A percentile compares a stretch with the other conserved stretches of the same genome.
Evolutionary conservation across 352 stramenopile genomes (phyloP).

Genomic region (Ophiocytium majus): DNA sequence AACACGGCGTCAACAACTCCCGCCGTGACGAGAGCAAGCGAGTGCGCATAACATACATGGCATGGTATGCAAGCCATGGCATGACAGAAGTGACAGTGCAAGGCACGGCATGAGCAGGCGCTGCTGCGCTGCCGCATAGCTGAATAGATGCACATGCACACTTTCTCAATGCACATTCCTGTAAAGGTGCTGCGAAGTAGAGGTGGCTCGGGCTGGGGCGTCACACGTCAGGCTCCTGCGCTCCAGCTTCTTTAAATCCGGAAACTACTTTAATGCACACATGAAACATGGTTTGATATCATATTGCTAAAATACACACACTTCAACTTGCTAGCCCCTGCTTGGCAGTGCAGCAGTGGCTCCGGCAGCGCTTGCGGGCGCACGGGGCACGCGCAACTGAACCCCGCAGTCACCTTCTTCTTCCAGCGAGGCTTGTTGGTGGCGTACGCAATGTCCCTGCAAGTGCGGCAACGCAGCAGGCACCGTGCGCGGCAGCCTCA

Average conservation of each 20-base stretch:
- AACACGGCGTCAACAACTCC: neutral
- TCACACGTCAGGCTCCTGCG: no score
- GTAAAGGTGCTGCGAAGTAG: no score
- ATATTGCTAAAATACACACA: neutral
- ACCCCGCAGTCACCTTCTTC: constrained; percentile 39
- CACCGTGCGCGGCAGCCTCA: neutral
- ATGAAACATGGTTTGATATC: neutral
- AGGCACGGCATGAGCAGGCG: neutral
- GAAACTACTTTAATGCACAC: neutral
- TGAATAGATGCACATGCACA: neutral
- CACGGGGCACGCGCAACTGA: neutral
- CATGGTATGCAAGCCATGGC: neutral
- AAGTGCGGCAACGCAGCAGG: neutral
- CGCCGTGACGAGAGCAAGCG: constrained; percentile 15
- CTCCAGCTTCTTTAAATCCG: no score
- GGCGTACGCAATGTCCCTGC: constrained; percentile 39
- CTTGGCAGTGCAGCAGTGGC: neutral
- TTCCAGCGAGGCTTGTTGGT: constrained; percentile 53
- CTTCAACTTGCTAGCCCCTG: neutral
- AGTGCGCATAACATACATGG: neutral
- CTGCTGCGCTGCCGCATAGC: neutral
- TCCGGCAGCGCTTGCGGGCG: neutral
- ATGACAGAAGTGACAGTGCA: neutral
- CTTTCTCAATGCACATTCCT: no score
- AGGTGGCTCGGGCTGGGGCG: no score